A percentile compares a stretch with the other conserved stretches of the same genome.
Conservation (phyloP, 306 rosid species). For the Medicago arabica region DNA sequence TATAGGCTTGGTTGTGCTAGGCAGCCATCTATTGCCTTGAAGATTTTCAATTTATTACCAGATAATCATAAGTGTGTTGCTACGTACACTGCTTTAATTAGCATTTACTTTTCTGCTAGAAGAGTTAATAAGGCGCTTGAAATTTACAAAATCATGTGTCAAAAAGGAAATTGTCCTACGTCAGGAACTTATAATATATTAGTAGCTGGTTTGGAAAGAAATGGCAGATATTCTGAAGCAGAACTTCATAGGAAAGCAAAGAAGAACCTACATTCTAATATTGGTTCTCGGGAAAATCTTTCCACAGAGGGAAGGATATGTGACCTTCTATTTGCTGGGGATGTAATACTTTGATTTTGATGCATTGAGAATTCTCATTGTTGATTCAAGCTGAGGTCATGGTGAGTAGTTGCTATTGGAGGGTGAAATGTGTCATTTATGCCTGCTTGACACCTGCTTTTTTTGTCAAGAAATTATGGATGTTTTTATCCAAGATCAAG, state of each 20-base stretch:
- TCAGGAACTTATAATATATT: conserved; percentile 72
- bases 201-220: conserved; percentile 60
- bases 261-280: conserved; percentile 51
- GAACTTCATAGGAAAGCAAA: conserved; percentile 63
- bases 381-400: conserved; percentile 24
- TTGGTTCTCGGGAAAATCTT: conserved; percentile 43
- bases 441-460: conserved; percentile 34
- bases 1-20: conserved; percentile 68
- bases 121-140: conserved; percentile 67
- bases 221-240: conserved; percentile 63
- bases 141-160: conserved; percentile 59
- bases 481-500: conserved; percentile 20
- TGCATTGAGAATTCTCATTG: conserved; percentile 20
- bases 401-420: conserved; percentile 8
- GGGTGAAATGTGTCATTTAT: conserved; percentile 28
- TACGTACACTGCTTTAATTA: conserved; percentile 79
- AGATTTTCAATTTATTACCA: conserved; percentile 66
- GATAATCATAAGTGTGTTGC: conserved; percentile 68
- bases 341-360: conserved; percentile 47
- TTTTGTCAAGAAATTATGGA: conserved; percentile 10
- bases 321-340: conserved; percentile 65
- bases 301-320: conserved; percentile 66
- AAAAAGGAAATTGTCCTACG: conserved; percentile 56
- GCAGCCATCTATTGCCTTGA: conserved; percentile 57
- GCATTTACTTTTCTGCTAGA: conserved; percentile 65